Base-by-base conservation (phyloP, 225 moss, liverwort and hornwort species). In the Sphagnum contortum region DNA sequence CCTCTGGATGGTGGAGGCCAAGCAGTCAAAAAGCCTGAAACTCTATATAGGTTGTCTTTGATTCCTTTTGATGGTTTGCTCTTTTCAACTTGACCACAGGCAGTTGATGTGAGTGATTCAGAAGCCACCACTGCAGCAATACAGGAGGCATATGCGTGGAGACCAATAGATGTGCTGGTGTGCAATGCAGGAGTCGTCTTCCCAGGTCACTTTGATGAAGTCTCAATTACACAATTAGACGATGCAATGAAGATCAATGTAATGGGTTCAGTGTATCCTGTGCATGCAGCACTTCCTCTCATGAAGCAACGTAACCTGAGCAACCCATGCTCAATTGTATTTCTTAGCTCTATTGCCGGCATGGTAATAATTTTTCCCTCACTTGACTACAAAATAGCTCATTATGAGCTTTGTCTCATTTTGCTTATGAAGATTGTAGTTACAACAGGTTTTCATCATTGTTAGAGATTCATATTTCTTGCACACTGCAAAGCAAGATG, bases 111-210 rank as follows among this genome's bases (percentile, higher is more conserved):
- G 5, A 54, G 74, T 56, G 72, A 77, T 47, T 12, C 66, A 3
- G 8, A 44, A 47, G 66, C 69, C 48, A 66, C 71, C 9, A 56
- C 71, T 62, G 74, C 47, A 9, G 77, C 66, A 1, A 61, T 77
- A 14, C 45, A 46, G 4, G 72, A 64, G 59, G 72, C 72, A 7
- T 67, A 77, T 45, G 45, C 56, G 53, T 59, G 74, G 57, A 72
- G 50, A 63, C 72, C 69, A 2, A 77, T 81, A 48, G 77, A 75
- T 50, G 49, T 75, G 12, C 63, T 78, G n/a, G 65, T 81, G 50
- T 81, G 75, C 64, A 78, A 59, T 48, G 77, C 69, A 44, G 69
- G 69, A 5, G 61, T 70, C 8, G 29, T 44, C 11, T 49, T 53
- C 8, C 2, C 10, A 9, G 71, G 66, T 0, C 59, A 44, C 0